These are phyloP conservation scores for Hymenoscyphus linearis DNA, from an alignment of 2,329 filamentous ascomycete genomes.

Conservation along the genomic window DNA sequence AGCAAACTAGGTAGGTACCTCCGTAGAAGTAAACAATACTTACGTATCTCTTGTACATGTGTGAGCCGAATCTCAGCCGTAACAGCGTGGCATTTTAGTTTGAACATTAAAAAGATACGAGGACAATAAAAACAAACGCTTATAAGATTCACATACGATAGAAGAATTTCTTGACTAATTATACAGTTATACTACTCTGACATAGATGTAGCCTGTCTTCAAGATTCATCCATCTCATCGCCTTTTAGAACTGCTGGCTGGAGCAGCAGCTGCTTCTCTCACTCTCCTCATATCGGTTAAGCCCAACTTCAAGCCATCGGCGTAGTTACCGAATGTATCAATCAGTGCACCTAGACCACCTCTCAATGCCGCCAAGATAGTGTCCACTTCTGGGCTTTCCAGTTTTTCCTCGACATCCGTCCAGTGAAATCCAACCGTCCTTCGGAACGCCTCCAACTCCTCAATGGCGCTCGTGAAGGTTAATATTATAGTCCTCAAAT, in stretches of 20 bases:
- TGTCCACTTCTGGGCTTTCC: conserved; percentile 62
- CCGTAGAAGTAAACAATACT: too few relatives aligned
- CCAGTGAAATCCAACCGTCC: conserved; percentile 62
- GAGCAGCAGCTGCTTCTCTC: conserved; percentile 48
- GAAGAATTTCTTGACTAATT: neutral
- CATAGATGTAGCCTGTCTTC: neutral
- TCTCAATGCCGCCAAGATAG: conserved; percentile 60
- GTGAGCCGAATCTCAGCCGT: too few relatives aligned
- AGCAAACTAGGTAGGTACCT: too few relatives aligned
- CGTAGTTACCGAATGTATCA: conserved; percentile 68
- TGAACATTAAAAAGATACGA: too few relatives aligned
- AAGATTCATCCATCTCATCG: neutral
- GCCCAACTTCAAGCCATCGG: conserved; percentile 63
- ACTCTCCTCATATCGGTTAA: conserved; percentile 68
- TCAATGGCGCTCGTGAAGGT: conserved; percentile 64
- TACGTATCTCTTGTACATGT: too few relatives aligned
- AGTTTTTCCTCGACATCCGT: conserved; percentile 59
- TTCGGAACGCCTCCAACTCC: conserved; percentile 64
- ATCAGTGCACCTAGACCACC: conserved; percentile 61
- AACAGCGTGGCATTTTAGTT: too few relatives aligned
- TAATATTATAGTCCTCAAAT: conserved; percentile 69
- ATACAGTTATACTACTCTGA: neutral
- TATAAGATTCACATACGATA: neutral
- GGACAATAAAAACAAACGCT: too few relatives aligned
- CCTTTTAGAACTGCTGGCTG: neutral